Percentiles rank a stretch among this genome's conserved stretches.
Evolutionary conservation across 2,329 filamentous ascomycete species (phyloP).

Genomic region (Paecilomyces dactylethromorphus): DNA sequence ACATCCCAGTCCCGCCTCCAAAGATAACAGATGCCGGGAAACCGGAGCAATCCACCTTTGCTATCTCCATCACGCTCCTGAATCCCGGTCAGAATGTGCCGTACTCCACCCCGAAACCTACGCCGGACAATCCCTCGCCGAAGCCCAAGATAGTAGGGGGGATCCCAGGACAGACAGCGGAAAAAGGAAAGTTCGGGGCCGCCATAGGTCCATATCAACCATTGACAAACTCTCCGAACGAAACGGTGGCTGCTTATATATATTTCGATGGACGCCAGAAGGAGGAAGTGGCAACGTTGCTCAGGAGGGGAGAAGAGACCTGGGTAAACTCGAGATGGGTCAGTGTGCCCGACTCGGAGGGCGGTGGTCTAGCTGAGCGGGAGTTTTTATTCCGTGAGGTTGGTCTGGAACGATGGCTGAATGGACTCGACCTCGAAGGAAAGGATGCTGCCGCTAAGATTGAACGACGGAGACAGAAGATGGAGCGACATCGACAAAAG

Average conservation of each 20-base stretch:
- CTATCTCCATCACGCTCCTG: conserved; percentile 93
- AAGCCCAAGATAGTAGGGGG: conserved; percentile 75
- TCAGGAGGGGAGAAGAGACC: conserved; percentile 90
- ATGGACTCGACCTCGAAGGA: conserved; percentile 89
- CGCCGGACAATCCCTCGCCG: conserved; percentile 68
- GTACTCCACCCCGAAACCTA: conserved; percentile 82
- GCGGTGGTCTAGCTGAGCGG: conserved; percentile 87
- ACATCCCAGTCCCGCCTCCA: conserved; percentile 90
- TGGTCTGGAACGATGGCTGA: conserved; percentile 90
- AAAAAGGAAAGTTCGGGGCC: conserved; percentile 48
- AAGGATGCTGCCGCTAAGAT: conserved; percentile 82
- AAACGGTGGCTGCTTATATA: conserved; percentile 97
- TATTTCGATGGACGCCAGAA: conserved; percentile 95
- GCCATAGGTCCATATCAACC: conserved; percentile 80
- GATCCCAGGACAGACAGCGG: conserved; percentile 49
- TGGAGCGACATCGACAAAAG: conserved; percentile 82
- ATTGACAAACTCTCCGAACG: conserved; percentile 85
- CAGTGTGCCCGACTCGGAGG: conserved; percentile 82
- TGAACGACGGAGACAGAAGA: conserved; percentile 55
- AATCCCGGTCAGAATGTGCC: conserved; percentile 83
- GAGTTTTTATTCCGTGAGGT: conserved; percentile 98
- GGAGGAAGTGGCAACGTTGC: conserved; percentile 90
- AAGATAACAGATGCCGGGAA: conserved; percentile 68
- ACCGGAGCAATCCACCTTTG: conserved; percentile 90
- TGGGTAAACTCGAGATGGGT: conserved; percentile 99